phyloP scores from a whole-genome alignment of 805 yeast genomes.

The Ogataea allantospora region DNA sequence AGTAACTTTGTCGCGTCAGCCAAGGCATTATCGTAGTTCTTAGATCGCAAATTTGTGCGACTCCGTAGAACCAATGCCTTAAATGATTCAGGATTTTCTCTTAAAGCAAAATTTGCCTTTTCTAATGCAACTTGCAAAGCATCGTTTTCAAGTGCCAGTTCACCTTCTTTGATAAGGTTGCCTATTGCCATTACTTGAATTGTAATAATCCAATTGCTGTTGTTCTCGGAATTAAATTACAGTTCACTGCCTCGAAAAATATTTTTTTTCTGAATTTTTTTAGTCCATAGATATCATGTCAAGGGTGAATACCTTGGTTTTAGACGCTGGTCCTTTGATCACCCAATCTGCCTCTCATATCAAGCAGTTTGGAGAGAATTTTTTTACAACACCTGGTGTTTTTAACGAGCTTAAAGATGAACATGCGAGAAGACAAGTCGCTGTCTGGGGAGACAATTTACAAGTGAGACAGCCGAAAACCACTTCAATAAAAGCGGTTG shows the following conservation, averaged over 20 bases:
- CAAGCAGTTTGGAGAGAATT: constrained; percentile 64
- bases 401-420: constrained; percentile 84
- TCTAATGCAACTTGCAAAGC: constrained; percentile 46
- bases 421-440: constrained; percentile 71
- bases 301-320: constrained; percentile 58
- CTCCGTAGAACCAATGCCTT: constrained; percentile 49
- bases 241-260: constrained; percentile 7
- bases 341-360: constrained; percentile 78
- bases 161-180: constrained; percentile 34
- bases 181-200: constrained; percentile 16
- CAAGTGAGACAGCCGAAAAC: constrained; percentile 74
- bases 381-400: constrained; percentile 91
- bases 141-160: constrained; percentile 42
- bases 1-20: constrained; percentile 44
- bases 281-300: constrained; percentile 12
- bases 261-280: constrained; percentile 5
- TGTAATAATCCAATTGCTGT: no score
- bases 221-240: no score
- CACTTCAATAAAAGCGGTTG: constrained; percentile 60
- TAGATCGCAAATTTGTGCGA: constrained; percentile 46
- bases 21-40: constrained; percentile 48
- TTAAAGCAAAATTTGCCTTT: constrained; percentile 39
- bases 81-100: constrained; percentile 44
- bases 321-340: constrained; percentile 95
- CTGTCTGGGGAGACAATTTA: constrained; percentile 75